A percentile compares a stretch with the other conserved stretches of the same genome.
Conservation (phyloP, 192 early-diverging fungal genomes). For the Cetraspora pellucida region DNA sequence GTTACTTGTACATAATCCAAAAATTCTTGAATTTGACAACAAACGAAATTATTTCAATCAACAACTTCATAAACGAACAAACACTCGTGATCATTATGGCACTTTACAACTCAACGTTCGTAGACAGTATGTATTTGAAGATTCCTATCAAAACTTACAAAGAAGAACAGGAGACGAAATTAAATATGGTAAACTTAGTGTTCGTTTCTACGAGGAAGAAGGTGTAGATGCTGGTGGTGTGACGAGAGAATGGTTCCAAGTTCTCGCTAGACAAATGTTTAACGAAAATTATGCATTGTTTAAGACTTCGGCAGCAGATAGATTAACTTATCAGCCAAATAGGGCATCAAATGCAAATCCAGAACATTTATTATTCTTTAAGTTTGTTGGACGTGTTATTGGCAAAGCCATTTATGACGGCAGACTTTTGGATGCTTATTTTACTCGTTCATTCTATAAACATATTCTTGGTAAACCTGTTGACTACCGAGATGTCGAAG, state of each 20-base stretch:
- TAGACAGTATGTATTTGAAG: constrained; percentile 92
- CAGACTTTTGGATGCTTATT: constrained; percentile 91
- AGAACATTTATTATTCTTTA: constrained; percentile 94
- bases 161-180: constrained; percentile 90
- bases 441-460: constrained; percentile 99
- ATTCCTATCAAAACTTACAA: constrained; percentile 93
- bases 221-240: constrained; percentile 98
- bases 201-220: constrained; percentile 94
- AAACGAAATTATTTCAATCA: constrained; percentile 98
- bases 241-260: constrained; percentile 98
- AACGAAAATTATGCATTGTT: constrained; percentile 98
- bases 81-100: constrained; percentile 62
- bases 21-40: constrained; percentile 99
- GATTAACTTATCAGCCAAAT: constrained; percentile 98
- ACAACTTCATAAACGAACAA: constrained; percentile 85
- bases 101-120: constrained; percentile 88
- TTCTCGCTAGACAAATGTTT: constrained; percentile 96
- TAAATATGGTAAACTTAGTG: constrained; percentile 89
- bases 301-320: constrained; percentile 92
- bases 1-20: constrained; percentile 93
- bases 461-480: constrained; percentile 90
- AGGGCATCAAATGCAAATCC: constrained; percentile 88
- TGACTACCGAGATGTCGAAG: constrained; percentile 97
- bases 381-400: constrained; percentile 97
- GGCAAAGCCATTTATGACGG: constrained; percentile 99